Evolutionary conservation across 106 monocot genomes (phyloP), one percentile per base, ranked within the genome.

Genomic region (Allium cepa): DNA sequence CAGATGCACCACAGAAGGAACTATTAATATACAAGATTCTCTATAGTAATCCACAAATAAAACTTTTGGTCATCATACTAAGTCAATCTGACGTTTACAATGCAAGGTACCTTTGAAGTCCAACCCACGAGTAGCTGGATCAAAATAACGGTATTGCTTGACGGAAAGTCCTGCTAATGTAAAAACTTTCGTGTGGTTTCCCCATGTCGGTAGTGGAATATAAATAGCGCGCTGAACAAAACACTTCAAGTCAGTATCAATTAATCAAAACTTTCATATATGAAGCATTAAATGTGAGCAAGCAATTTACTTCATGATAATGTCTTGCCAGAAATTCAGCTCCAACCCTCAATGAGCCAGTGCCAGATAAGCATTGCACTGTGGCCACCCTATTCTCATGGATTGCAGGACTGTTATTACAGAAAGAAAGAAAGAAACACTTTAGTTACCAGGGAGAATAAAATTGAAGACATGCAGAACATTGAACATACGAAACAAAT

Each of bases 331-430:
- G 79, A 83, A 97, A 97, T 74, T 97, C 97, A 15, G 76, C 80
- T 75, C 97, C 97, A 84, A 97, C 97, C 66, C 97, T 86, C 80
- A 97, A 65, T 46, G 96, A 92, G 46, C 96, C 96, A 59, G 97
- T 97, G 72, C 97, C 97, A 49, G 97, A 97, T 74, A 97, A 77
- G 66, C 92, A 84, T 56, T 97, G 97, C 8, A 90, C 97, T 53
- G 97, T 92, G 1, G 87, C 81, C 57, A 97, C 84, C 66, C 97
- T 92, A 60, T 87, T 97, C 70, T 83, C 97, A 71, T 48, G 82
- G 71, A 97, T 84, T 8, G 97, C 97, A 77, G 87, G 92, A 70
- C 97, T 97, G 74, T 66, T 72, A 47, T 7, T 56, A 67, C 36
- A 36, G 36, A 53, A 22, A 22, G 22, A 22, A 22, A 75, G 11